A percentile compares a stretch with the other conserved stretches of the same genome.
Conservation (phyloP, 495 filamentous ascomycete species). For the Annulohypoxylon bovei region DNA sequence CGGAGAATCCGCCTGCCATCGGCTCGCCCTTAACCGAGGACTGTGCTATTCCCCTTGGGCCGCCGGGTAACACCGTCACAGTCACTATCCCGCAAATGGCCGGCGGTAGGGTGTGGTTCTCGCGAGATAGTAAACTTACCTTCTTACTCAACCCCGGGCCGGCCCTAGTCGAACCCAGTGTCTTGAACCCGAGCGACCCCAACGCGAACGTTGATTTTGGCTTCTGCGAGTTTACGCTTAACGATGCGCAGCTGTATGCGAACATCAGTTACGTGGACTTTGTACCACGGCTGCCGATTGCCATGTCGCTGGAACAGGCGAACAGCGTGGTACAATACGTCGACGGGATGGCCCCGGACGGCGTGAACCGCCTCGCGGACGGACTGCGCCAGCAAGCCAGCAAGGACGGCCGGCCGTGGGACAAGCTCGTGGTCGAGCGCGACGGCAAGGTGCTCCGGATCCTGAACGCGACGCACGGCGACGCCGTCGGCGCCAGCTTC, state of each 20-base stretch:
- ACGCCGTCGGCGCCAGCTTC: constrained; percentile 67
- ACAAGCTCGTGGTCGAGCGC: constrained; percentile 67
- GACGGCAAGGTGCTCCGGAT: constrained; percentile 62
- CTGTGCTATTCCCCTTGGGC: constrained; percentile 73
- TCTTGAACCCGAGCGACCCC: constrained; percentile 74
- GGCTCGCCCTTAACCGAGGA: constrained; percentile 64
- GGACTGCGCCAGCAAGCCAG: constrained; percentile 64
- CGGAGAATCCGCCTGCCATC: constrained; percentile 49
- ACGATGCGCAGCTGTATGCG: constrained; percentile 73
- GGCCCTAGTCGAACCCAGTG: constrained; percentile 77
- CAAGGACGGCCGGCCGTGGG: constrained; percentile 70
- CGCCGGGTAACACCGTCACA: constrained; percentile 65
- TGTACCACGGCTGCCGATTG: constrained; percentile 70
- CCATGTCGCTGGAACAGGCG: constrained; percentile 65
- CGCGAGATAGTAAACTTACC: constrained; percentile 65
- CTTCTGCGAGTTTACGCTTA: constrained; percentile 82
- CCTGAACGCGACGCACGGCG: constrained; percentile 72
- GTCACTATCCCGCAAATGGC: constrained; percentile 75
- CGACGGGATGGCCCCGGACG: constrained; percentile 66
- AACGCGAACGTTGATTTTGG: constrained; percentile 72
- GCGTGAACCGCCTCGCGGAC: constrained; percentile 66
- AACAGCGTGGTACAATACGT: constrained; percentile 66
- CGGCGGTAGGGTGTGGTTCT: constrained; percentile 77
- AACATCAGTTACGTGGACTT: constrained; percentile 86
- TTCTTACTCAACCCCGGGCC: constrained; percentile 78